phyloP scores from a whole-genome alignment of 352 stramenopile species.

The Globisporangium uncinulatum region DNA sequence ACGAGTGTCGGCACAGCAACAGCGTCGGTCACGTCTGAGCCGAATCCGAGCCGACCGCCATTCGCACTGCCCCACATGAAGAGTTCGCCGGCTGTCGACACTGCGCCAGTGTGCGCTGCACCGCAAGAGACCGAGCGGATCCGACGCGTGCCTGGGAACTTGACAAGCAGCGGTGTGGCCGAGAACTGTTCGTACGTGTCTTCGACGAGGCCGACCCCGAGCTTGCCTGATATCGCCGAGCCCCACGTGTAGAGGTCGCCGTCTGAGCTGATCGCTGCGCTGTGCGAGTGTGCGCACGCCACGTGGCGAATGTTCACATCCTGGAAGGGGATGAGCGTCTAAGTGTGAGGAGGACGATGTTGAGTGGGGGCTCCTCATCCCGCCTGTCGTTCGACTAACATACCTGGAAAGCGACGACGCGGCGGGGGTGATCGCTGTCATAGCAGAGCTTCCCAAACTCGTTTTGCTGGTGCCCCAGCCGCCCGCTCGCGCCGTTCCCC shows the following conservation, averaged over 20 bases:
- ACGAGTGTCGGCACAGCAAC: conserved; percentile 80
- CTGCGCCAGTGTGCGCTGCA: conserved; percentile 70
- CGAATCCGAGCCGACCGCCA: conserved; percentile 88
- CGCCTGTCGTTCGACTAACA: conserved; percentile 15
- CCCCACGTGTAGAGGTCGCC: conserved; percentile 89
- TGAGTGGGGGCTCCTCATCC: not conserved
- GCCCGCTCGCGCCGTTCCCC: conserved; percentile 75
- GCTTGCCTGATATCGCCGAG: conserved; percentile 69
- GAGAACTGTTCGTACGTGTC: conserved; percentile 82
- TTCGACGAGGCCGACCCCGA: conserved; percentile 81
- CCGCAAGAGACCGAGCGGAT: conserved; percentile 87
- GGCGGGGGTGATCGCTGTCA: conserved; percentile 58
- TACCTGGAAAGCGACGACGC: conserved; percentile 49
- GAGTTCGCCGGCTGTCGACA: conserved; percentile 59
- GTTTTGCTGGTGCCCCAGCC: conserved; percentile 69
- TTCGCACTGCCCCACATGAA: conserved; percentile 92
- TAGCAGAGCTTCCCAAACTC: conserved; percentile 45
- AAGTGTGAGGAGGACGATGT: conserved; percentile 2
- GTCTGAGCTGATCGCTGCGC: conserved; percentile 64
- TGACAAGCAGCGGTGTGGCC: conserved; percentile 56
- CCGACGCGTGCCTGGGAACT: conserved; percentile 52
- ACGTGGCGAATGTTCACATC: conserved; percentile 40
- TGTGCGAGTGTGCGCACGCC: conserved; percentile 84
- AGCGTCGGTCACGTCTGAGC: conserved; percentile 47
- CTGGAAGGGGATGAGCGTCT: conserved; percentile 6